These are phyloP conservation scores for Starmerella apicola DNA, from an alignment of 805 yeast genomes.

Conservation along the genomic window DNA sequence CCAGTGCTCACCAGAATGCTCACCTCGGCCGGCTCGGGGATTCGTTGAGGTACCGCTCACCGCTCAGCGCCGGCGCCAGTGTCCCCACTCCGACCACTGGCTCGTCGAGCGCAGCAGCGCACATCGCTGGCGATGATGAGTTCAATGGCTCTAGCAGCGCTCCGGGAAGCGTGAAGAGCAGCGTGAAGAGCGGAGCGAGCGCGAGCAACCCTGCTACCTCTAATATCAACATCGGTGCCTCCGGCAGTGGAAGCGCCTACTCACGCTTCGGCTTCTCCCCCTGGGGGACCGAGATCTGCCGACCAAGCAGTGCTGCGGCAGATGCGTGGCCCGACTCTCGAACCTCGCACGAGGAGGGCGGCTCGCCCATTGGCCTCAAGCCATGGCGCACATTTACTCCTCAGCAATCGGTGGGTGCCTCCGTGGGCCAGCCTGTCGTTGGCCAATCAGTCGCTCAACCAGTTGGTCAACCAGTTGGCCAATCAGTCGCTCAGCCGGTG, in stretches of 20 bases:
- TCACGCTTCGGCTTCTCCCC: conserved; percentile 11
- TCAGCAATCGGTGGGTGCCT: conserved; percentile 4
- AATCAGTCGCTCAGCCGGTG: too few relatives aligned
- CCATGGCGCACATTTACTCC: conserved; percentile 18
- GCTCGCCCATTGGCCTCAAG: conserved; percentile 13
- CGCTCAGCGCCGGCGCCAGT: conserved; percentile 4
- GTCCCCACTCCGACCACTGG: conserved; percentile 12
- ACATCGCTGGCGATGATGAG: too few relatives aligned
- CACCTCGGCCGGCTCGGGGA: conserved; percentile 18
- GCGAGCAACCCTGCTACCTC: too few relatives aligned
- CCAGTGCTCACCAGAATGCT: too few relatives aligned
- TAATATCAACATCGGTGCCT: too few relatives aligned
- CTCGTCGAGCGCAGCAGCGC: too few relatives aligned
- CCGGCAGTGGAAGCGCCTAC: too few relatives aligned
- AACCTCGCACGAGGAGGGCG: conserved; percentile 3
- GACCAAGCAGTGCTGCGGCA: conserved; percentile 17
- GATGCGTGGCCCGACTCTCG: conserved; percentile 17
- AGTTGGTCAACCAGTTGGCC: too few relatives aligned
- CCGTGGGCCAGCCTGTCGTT: background rate
- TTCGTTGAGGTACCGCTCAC: conserved; percentile 11
- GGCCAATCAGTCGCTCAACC: too few relatives aligned
- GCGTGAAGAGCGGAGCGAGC: too few relatives aligned
- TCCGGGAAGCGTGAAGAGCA: too few relatives aligned
- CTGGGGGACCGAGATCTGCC: conserved; percentile 17
- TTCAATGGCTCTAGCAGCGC: too few relatives aligned